phyloP scores from a whole-genome alignment of 192 early-diverging fungal genomes.

The Coemansia sp. region DNA sequence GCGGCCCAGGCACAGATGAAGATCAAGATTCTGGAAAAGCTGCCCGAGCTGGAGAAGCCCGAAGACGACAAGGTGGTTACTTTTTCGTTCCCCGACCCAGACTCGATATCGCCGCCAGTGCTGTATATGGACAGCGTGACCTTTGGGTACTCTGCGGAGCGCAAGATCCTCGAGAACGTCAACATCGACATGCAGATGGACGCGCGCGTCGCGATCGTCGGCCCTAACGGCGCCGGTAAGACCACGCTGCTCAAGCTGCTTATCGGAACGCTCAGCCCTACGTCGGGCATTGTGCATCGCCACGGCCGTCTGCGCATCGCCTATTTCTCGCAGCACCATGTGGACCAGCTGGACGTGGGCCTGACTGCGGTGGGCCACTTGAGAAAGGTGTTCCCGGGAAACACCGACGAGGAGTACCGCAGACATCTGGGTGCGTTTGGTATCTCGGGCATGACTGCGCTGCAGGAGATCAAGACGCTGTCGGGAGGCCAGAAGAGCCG shows the following conservation, averaged over 20 bases:
- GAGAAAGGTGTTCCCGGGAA: slow-evolving; percentile 83
- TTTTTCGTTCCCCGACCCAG: slow-evolving; percentile 92
- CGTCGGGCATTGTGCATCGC: slow-evolving; percentile 75
- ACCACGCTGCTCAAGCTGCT: slow-evolving; percentile 93
- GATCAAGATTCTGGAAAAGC: slow-evolving; percentile 97
- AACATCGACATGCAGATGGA: slow-evolving; percentile 96
- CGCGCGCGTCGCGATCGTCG: slow-evolving; percentile 96
- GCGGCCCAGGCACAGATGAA: slow-evolving; percentile 96
- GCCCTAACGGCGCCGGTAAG: slow-evolving; percentile 99
- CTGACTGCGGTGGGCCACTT: slow-evolving; percentile 85
- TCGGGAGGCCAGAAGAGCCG: slow-evolving; percentile 97
- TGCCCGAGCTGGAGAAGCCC: slow-evolving; percentile 86
- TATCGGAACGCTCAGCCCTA: slow-evolving; percentile 80
- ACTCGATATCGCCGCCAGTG: slow-evolving; percentile 93
- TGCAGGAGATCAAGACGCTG: slow-evolving; percentile 92
- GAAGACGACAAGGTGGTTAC: slow-evolving; percentile 73
- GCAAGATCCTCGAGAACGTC: slow-evolving; percentile 78
- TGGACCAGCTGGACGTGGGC: slow-evolving; percentile 91
- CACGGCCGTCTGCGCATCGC: slow-evolving; percentile 92
- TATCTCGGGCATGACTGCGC: slow-evolving; percentile 91
- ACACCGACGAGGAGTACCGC: slow-evolving; percentile 94
- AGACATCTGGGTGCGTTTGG: slow-evolving; percentile 91
- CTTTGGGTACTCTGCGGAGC: slow-evolving; percentile 81
- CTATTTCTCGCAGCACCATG: slow-evolving; percentile 96
- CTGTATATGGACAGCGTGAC: slow-evolving; percentile 89